phyloP scores from a whole-genome alignment of 225 moss, liverwort and hornwort genomes.

The Polytrichum commune region DNA sequence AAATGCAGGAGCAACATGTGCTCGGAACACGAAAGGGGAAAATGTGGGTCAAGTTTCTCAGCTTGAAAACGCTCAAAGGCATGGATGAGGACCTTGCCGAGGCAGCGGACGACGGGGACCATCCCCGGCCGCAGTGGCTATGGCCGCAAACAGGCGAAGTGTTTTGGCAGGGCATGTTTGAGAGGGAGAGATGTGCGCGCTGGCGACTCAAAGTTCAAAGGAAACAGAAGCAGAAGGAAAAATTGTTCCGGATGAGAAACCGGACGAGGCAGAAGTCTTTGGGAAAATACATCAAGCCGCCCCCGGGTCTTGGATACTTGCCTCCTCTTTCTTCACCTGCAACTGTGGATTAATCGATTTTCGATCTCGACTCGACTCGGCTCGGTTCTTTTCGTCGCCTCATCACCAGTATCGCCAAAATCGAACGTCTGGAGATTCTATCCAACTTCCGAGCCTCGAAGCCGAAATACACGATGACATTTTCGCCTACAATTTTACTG shows the following conservation, averaged over 20 bases:
- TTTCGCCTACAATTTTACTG: too few relatives aligned
- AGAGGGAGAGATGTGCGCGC: constrained; percentile 67
- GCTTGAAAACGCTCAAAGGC: constrained; percentile 45
- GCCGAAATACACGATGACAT: too few relatives aligned
- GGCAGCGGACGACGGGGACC: constrained; percentile 73
- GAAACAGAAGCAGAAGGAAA: constrained; percentile 73
- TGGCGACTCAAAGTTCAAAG: constrained; percentile 59
- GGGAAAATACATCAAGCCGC: constrained; percentile 24
- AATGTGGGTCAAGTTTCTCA: constrained; percentile 77
- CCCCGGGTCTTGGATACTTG: constrained; percentile 39
- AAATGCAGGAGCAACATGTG: constrained; percentile 72
- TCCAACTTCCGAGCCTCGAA: too few relatives aligned
- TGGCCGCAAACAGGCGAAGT: constrained; percentile 95
- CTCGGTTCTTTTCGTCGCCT: too few relatives aligned
- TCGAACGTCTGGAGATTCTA: too few relatives aligned
- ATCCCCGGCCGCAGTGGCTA: constrained; percentile 54
- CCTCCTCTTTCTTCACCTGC: constrained; percentile 13
- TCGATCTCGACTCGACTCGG: too few relatives aligned
- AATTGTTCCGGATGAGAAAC: constrained; percentile 37
- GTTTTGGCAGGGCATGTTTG: constrained; percentile 73
- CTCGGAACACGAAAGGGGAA: constrained; percentile 59
- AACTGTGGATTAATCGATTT: neutral
- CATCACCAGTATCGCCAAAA: too few relatives aligned
- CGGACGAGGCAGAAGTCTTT: constrained; percentile 46
- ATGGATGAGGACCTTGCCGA: constrained; percentile 98